Evolutionary conservation across 306 rosid genomes (phyloP).

Genomic region (Malus asiatica): DNA sequence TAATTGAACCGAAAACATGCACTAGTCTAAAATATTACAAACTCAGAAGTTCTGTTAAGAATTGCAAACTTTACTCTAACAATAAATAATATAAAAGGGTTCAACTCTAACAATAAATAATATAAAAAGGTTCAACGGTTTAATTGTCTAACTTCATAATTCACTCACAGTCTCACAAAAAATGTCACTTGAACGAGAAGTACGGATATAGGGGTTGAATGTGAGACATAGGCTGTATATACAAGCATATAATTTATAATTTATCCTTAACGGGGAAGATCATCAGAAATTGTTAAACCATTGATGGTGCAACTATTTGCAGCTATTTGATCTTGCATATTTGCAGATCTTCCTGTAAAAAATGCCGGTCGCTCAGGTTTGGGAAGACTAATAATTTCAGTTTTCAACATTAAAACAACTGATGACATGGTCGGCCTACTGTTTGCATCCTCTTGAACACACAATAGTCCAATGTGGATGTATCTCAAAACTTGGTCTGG

Average conservation of each 20-base stretch:
- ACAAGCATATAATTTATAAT: neutral
- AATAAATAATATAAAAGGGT: no score
- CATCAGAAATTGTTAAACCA: constrained; percentile 7
- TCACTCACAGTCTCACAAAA: no score
- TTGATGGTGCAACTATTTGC: neutral
- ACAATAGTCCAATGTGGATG: constrained; percentile 22
- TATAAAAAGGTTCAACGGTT: no score
- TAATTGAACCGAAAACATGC: no score
- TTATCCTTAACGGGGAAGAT: constrained; percentile 3
- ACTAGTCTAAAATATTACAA: no score
- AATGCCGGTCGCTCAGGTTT: constrained; percentile 10
- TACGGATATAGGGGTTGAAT: no score
- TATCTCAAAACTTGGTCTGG: constrained; percentile 10
- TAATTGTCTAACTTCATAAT: no score
- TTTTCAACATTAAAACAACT: constrained; percentile 16
- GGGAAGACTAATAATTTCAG: neutral
- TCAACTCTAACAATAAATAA: no score
- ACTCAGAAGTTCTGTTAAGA: no score
- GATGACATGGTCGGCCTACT: constrained; percentile 26
- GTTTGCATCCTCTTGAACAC: constrained; percentile 22
- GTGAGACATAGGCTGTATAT: no score
- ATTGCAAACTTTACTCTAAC: no score
- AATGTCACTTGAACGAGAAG: no score
- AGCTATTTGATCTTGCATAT: neutral
- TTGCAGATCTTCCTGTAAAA: neutral